Conservation (phyloP, 139 green algal species). For the Trebouxia sp. region DNA sequence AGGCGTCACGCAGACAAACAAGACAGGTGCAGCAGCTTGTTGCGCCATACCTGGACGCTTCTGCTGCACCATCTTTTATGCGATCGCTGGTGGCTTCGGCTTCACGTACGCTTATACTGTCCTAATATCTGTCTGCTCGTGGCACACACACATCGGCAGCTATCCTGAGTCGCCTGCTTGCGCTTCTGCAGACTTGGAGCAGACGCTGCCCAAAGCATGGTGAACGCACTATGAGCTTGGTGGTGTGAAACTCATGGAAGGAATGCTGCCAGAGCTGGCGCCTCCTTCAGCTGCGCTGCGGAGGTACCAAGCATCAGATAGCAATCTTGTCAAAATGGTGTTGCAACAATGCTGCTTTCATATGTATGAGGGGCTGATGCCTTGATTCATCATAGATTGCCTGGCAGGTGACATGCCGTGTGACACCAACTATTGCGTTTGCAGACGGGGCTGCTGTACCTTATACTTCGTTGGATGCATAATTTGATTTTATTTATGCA, state of each 20-base stretch:
- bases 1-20: not conserved
- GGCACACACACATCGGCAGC: no score
- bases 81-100: not conserved
- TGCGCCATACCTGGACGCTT: slow-evolving; percentile 10
- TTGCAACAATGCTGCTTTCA: not conserved
- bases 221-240: not conserved
- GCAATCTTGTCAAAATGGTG: not conserved
- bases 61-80: slow-evolving; percentile 8
- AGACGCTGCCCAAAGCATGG: slow-evolving; percentile 10
- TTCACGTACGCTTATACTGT: slow-evolving; percentile 10
- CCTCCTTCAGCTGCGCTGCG: not conserved
- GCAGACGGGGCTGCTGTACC: no score
- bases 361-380: not conserved
- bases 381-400: not conserved
- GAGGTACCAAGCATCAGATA: not conserved
- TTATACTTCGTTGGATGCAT: no score
- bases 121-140: no score
- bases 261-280: no score
- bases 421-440: no score
- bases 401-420: no score
- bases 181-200: slow-evolving; percentile 3
- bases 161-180: no score
- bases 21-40: not conserved
- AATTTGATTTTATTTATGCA: no score
- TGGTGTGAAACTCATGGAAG: no score